Evolutionary conservation across 352 stramenopile genomes (phyloP).

Genomic region (Phytophthora citrophthora): DNA sequence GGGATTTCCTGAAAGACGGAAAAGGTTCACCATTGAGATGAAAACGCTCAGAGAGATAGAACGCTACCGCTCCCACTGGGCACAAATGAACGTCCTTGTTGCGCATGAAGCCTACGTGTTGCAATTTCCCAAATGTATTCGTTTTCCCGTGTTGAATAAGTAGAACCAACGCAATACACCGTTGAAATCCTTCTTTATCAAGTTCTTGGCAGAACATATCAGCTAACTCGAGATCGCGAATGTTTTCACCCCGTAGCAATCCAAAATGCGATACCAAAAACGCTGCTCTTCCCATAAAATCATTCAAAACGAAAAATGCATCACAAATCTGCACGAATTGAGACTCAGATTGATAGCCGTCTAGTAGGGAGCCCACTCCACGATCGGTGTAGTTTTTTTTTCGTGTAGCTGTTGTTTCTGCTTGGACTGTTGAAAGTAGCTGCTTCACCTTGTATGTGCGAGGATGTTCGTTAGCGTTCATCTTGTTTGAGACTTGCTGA

Average conservation of each 20-base stretch:
- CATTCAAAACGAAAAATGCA: neutral
- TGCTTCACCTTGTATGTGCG: too few species aligned
- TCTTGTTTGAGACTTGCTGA: too few species aligned
- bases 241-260: constrained; percentile 14
- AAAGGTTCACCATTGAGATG: too few species aligned
- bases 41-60: neutral
- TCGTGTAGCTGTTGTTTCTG: too few species aligned
- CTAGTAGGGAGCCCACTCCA: too few species aligned
- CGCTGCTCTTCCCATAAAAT: neutral
- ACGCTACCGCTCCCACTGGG: neutral
- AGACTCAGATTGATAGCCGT: too few species aligned
- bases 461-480: too few species aligned
- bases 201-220: constrained; percentile 4
- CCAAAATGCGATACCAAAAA: constrained; percentile 12
- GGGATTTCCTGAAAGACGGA: too few species aligned
- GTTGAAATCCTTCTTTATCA: neutral
- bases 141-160: constrained; percentile 13
- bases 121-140: constrained; percentile 1
- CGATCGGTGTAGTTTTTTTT: too few species aligned
- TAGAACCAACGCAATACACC: constrained; percentile 9
- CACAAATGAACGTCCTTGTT: neutral
- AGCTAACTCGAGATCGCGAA: constrained; percentile 10
- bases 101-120: constrained; percentile 1
- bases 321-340: constrained; percentile 3
- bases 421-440: too few species aligned